These are phyloP conservation scores for Ophiostoma sp. DNA, from an alignment of 2,329 filamentous ascomycete species.

Conservation along the genomic window DNA sequence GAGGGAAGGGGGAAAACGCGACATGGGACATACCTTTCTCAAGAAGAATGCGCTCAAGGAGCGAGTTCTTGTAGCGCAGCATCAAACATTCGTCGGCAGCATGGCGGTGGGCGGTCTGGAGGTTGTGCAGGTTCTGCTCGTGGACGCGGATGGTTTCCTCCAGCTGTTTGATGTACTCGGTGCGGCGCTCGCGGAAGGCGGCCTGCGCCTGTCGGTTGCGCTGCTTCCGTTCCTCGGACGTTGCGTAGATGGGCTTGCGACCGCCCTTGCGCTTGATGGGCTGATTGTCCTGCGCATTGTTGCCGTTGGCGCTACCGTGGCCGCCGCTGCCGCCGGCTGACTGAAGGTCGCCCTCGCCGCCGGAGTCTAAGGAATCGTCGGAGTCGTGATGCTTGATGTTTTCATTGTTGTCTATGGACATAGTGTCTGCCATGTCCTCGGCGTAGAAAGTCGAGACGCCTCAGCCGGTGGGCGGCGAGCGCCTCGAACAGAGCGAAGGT, in stretches of 20 bases:
- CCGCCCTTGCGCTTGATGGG: conserved; percentile 95
- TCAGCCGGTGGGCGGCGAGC: conserved; percentile 46
- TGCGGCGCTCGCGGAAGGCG: conserved; percentile 92
- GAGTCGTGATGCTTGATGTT: conserved; percentile 59
- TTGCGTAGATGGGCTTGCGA: conserved; percentile 98
- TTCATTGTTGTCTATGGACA: conserved; percentile 66
- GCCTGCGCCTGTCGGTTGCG: conserved; percentile 96
- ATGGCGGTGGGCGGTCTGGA: conserved; percentile 91
- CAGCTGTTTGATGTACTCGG: conserved; percentile 98
- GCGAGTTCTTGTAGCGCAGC: conserved; percentile 97
- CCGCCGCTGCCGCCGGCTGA: conserved; percentile 37
- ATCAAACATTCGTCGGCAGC: conserved; percentile 97
- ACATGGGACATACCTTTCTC: conserved; percentile 72
- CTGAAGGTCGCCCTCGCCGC: conserved; percentile 55
- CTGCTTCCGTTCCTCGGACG: conserved; percentile 97
- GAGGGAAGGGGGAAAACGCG: background rate
- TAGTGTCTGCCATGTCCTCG: conserved; percentile 63
- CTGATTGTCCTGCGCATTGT: conserved; percentile 52
- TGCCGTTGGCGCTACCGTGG: conserved; percentile 36
- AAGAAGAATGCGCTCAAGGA: conserved; percentile 89
- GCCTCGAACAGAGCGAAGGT: conserved; percentile 34
- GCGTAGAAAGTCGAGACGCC: conserved; percentile 36
- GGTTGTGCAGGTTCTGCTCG: conserved; percentile 87
- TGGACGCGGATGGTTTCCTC: conserved; percentile 97
- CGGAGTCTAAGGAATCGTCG: conserved; percentile 62